These are phyloP conservation scores for Tetrastigma voinierianum DNA, from an alignment of 164 flowering plant species.

Conservation along the genomic window DNA sequence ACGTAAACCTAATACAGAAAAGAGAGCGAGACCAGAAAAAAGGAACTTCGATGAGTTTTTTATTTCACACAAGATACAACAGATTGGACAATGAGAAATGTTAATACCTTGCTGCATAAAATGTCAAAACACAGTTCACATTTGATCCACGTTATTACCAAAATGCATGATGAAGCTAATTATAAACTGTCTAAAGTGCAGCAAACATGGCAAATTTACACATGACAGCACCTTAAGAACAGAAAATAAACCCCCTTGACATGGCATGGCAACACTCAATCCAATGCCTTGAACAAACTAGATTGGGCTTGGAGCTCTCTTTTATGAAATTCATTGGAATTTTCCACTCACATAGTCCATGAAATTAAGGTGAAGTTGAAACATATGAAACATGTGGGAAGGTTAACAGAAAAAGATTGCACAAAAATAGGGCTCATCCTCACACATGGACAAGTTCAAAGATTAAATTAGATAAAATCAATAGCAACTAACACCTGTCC, in stretches of 20 bases:
- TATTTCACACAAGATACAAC: neutral
- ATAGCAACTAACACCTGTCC: too few relatives aligned
- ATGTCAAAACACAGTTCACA: neutral
- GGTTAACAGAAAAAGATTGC: too few relatives aligned
- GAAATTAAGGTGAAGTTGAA: too few relatives aligned
- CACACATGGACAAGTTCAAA: too few relatives aligned
- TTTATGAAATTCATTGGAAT: too few relatives aligned
- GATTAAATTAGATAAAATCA: too few relatives aligned
- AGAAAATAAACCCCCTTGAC: neutral
- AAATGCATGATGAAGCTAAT: neutral
- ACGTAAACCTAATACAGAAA: slow-evolving; percentile 70
- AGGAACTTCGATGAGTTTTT: slow-evolving; percentile 1
- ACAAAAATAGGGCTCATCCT: too few relatives aligned
- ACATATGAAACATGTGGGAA: too few relatives aligned
- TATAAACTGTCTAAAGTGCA: neutral
- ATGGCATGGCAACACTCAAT: neutral
- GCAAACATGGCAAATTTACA: neutral
- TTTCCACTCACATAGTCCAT: too few relatives aligned
- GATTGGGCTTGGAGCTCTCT: too few relatives aligned
- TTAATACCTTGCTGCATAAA: neutral
- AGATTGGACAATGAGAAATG: neutral
- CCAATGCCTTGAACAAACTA: too few relatives aligned
- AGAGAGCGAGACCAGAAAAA: slow-evolving; percentile 7
- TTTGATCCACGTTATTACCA: neutral
- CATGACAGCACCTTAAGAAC: neutral